Evolutionary conservation across 1,284 basidiomycete species (phyloP).

Genomic region (Papiliotrema nemorosa): DNA sequence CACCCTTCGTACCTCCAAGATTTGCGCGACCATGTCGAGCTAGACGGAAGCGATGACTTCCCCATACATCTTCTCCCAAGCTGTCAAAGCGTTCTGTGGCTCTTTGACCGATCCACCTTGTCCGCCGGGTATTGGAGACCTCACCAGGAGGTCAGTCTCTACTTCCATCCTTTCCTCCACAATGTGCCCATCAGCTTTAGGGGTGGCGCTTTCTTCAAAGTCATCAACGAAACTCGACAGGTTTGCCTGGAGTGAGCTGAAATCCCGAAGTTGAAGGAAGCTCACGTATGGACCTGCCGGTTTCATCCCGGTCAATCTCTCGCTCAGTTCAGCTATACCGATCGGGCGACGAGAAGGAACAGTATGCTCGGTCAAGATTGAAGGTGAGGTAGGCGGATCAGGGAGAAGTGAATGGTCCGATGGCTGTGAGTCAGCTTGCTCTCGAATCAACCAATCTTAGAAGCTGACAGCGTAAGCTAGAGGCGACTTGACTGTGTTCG

Average conservation of each 20-base stretch:
- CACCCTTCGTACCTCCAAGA: too few relatives aligned
- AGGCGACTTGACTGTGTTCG: not conserved
- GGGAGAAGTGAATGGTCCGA: not conserved
- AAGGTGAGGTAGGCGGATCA: not conserved
- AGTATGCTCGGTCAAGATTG: not conserved
- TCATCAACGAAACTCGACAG: too few relatives aligned
- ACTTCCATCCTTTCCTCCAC: too few relatives aligned
- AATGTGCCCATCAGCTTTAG: too few relatives aligned
- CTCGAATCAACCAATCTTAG: not conserved
- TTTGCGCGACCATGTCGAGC: too few relatives aligned
- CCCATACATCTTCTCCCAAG: conserved; percentile 1
- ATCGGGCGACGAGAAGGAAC: too few relatives aligned
- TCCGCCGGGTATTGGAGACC: not conserved
- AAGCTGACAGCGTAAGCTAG: not conserved
- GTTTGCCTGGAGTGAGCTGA: too few relatives aligned
- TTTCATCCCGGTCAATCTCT: not conserved
- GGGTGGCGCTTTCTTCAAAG: too few relatives aligned
- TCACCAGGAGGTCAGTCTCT: too few relatives aligned
- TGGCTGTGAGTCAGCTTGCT: not conserved
- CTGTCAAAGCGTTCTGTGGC: too few relatives aligned
- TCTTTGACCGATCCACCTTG: too few relatives aligned
- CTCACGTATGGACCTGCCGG: conserved; percentile 1
- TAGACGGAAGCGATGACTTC: not conserved
- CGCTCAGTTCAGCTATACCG: not conserved
- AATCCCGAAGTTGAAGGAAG: too few relatives aligned